Base-by-base conservation (phyloP, 495 filamentous ascomycete species). In the Podospora comata region DNA sequence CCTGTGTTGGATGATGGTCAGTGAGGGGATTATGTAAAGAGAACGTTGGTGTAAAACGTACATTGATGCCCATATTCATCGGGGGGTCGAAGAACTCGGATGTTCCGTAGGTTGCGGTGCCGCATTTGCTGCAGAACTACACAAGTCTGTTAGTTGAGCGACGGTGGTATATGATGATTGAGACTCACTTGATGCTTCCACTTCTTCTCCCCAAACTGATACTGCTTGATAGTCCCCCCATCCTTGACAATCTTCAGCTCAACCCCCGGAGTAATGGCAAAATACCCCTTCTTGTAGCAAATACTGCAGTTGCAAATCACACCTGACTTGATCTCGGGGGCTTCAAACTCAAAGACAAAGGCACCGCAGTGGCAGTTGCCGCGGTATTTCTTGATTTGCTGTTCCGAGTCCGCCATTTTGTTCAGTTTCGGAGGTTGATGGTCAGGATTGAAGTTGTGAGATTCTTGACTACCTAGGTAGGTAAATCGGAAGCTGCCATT, bases 351-450 rank as follows among this genome's bases (percentile, higher is more conserved):
- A 71, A 80, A 87, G 66, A 84, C 74, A 65, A 82, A 82, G 54
- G 77, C 75, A 2, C 74, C 76, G 75, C 86, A 88, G 75, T 87
- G 85, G 79, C 85, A 88, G 74, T 81, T 86, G 72, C 83, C 86
- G 9, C 83, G 78, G 75, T 86, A 87, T 66, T 79, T 82, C 69
- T 83, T 83, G 65, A 78, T 64, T 30, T 66, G 48, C 55, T 64
- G 58, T 32, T 71, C 66, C 23, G 65, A 44, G 6, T 75, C 70
- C 9, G 72, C 57, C 73, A 75, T 75, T 20, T 48, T 64, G 61
- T 53, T 7, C 9, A 61, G 15, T 61, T 15, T 30, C 5, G 32
- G n/a, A 23, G 5, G 56, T 23, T 23, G 56, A 59, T 20, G 0
- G 26, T 20, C 7, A n/a, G 56, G 39, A 48, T 48, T 48, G 39